phyloP scores from a whole-genome alignment of 805 yeast species.

The Myxozyma monticola region DNA sequence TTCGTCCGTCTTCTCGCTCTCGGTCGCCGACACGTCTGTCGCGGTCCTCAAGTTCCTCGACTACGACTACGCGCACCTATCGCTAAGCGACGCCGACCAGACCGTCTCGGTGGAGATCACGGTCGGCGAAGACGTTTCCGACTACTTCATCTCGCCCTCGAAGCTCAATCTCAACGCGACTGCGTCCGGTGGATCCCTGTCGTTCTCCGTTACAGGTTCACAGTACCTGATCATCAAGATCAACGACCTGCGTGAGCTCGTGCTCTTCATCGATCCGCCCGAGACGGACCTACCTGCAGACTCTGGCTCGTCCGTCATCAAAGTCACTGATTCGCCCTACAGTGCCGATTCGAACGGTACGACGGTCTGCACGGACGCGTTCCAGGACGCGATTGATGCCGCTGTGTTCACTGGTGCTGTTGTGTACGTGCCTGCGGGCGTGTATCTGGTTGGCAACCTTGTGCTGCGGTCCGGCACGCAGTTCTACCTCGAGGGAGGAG shows the following conservation, averaged over 20 bases:
- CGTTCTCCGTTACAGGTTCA: conserved; percentile 9
- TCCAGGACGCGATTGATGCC: conserved; percentile 10
- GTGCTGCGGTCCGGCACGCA: conserved; percentile 7
- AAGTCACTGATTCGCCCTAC: conserved; percentile 10
- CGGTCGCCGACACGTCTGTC: conserved; percentile 1
- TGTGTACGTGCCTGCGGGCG: conserved; percentile 21
- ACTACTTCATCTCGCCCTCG: conserved; percentile 8
- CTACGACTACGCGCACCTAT: conserved; percentile 24
- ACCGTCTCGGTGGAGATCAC: neutral
- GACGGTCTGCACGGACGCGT: conserved; percentile 1
- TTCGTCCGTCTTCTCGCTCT: conserved; percentile 6
- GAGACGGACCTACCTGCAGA: conserved; percentile 1
- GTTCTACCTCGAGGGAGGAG: conserved; percentile 17
- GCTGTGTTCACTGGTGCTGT: conserved; percentile 2
- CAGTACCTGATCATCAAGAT: conserved; percentile 21
- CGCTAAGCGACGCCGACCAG: conserved; percentile 6
- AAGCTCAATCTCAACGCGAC: conserved; percentile 1
- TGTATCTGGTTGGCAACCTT: conserved; percentile 11
- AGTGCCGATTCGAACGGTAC: conserved; percentile 10
- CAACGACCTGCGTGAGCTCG: conserved; percentile 18
- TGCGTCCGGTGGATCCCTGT: conserved; percentile 1
- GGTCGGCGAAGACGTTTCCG: conserved; percentile 3
- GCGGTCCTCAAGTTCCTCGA: conserved; percentile 11
- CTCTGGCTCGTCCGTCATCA: neutral
- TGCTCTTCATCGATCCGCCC: conserved; percentile 17